Evolutionary conservation across 2,329 filamentous ascomycete species (phyloP).

Genomic region (Intubia oerlemansii): DNA sequence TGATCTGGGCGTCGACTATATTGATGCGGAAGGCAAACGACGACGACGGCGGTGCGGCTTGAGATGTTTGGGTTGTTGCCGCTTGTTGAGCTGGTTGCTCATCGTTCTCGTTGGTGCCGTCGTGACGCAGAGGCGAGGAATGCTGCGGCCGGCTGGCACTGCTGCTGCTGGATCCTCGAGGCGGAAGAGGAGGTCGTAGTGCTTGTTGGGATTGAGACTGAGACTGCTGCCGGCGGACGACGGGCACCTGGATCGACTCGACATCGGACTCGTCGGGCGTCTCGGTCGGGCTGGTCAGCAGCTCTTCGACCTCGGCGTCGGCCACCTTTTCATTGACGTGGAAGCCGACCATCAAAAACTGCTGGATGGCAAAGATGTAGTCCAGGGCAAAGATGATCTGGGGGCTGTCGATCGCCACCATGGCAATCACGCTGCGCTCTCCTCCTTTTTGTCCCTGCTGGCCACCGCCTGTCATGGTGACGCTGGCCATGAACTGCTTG

Average conservation of each 20-base stretch:
- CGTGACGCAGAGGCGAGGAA: no score
- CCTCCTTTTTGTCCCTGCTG: no score
- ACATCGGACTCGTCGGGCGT: slow-evolving; percentile 36
- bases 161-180: no score
- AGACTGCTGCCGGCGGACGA: slow-evolving; percentile 2
- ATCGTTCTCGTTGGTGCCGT: no score
- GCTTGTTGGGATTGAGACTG: slow-evolving; percentile 14
- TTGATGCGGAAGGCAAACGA: slow-evolving; percentile 78
- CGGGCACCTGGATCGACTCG: slow-evolving; percentile 36
- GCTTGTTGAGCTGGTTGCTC: no score
- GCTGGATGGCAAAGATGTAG: slow-evolving; percentile 77
- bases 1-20: slow-evolving; percentile 81
- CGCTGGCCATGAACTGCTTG: slow-evolving; percentile 94
- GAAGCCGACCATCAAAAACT: slow-evolving; percentile 58
- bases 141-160: no score
- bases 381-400: slow-evolving; percentile 88
- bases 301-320: slow-evolving; percentile 15
- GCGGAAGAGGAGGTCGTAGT: no score
- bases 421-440: slow-evolving; percentile 69
- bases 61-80: no score
- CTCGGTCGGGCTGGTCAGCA: slow-evolving; percentile 31
- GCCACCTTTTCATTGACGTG: slow-evolving; percentile 32
- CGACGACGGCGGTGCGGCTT: no score
- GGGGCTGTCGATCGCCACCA: slow-evolving; percentile 87
- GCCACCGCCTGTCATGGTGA: slow-evolving; percentile 74